phyloP scores from a whole-genome alignment of 805 yeast species.

The Yarrowia deformans region DNA sequence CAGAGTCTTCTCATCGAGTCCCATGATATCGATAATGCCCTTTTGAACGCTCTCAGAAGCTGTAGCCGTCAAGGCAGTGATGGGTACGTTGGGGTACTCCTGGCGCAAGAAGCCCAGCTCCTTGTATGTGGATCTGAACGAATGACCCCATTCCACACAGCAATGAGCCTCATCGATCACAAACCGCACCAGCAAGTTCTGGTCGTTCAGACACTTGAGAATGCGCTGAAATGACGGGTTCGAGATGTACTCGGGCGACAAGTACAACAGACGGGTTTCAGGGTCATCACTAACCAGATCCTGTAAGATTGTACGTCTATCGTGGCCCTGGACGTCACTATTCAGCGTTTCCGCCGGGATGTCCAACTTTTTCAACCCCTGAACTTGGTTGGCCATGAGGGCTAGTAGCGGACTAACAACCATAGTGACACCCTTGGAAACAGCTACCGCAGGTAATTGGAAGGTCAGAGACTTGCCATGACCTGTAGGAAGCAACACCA shows the following conservation, averaged over 20 bases:
- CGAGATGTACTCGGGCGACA: slow-evolving; percentile 76
- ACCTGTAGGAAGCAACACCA: slow-evolving; percentile 97
- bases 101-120: slow-evolving; percentile 73
- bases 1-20: slow-evolving; percentile 61
- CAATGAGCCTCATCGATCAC: slow-evolving; percentile 98
- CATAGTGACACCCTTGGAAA: slow-evolving; percentile 70
- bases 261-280: slow-evolving; percentile 81
- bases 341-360: slow-evolving; percentile 87
- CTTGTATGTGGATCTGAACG: slow-evolving; percentile 92
- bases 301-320: slow-evolving; percentile 67
- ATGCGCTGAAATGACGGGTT: slow-evolving; percentile 73
- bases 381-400: slow-evolving; percentile 95
- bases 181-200: slow-evolving; percentile 71
- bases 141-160: slow-evolving; percentile 98
- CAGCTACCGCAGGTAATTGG: slow-evolving; percentile 87
- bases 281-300: slow-evolving; percentile 73
- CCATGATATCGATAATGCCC: slow-evolving; percentile 78
- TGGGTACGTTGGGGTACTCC: slow-evolving; percentile 78
- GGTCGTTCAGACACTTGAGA: slow-evolving; percentile 63
- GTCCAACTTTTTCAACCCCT: slow-evolving; percentile 68
- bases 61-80: slow-evolving; percentile 95
- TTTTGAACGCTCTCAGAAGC: slow-evolving; percentile 60
- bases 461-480: slow-evolving; percentile 96
- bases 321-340: slow-evolving; percentile 71
- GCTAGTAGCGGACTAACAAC: slow-evolving; percentile 94